Evolutionary conservation across 176 grass and related monocot species (phyloP), one percentile per base, ranked within the genome.

Genomic region (Ensete glaucum): DNA sequence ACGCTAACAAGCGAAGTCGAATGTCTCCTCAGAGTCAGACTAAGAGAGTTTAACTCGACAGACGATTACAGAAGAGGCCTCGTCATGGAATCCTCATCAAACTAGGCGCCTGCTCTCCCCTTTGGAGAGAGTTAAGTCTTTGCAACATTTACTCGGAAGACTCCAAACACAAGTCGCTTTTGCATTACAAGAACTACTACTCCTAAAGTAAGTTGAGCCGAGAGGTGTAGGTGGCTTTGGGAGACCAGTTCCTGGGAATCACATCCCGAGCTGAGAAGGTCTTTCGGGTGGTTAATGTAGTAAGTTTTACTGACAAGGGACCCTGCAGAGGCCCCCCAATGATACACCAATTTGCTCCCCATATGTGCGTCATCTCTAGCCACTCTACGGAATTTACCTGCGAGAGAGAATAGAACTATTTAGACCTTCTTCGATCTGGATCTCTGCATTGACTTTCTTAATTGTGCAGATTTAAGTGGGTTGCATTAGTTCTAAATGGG

Each of bases 261-360:
- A 89, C 96, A 11, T 99, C 91, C 9, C 86, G 78, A 52, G 91
- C 91, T 19, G 91, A 86, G 26, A 99, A 91, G 64, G 82, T 77
- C 81, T 80, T 86, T 76, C 62, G 56, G 17, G 86, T 85, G 73
- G 91, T 85, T 83, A 99, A 79, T 69, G 91, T 99, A 73, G 91
- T 79, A 22, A 99, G 73, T 84, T 82, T 88, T 71, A 99, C 84
- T 9, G 96, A 99, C 80, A 99, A 99, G 0, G 91, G 96, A 0
- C 96, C 96, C 1, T 80, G 82, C 1, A 99, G 81, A 8, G 96
- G 88, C 50, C 96, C 96, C 2, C 59, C 80, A 57, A 85, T 85
- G 11, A 99, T 82, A 84, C 91, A 95, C 96, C 96, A 99, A 51
- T 82, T 95, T 76, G 88, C 96, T 48, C 96, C 95, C 95, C 95